These are phyloP conservation scores for Vitis rupestris DNA, from an alignment of 164 flowering plant genomes.

Conservation along the genomic window DNA sequence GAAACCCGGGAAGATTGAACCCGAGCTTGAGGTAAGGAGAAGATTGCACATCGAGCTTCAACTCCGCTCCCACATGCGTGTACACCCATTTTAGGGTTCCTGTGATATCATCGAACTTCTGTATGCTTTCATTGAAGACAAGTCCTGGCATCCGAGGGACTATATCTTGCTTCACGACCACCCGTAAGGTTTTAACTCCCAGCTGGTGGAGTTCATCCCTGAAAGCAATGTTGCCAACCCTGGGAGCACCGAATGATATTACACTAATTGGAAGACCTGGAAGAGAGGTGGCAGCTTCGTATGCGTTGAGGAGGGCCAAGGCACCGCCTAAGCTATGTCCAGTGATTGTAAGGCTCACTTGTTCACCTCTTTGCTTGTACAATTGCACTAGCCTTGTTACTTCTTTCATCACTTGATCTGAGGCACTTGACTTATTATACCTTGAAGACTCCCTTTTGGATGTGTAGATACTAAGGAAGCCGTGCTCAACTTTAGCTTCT, in stretches of 20 bases:
- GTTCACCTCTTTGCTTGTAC: conserved; percentile 29
- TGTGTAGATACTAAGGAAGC: conserved; percentile 42
- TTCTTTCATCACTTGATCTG: conserved; percentile 51
- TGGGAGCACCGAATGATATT: conserved; percentile 44
- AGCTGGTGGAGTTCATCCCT: conserved; percentile 30
- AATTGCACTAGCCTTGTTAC: conserved; percentile 24
- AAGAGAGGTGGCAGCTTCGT: conserved; percentile 33
- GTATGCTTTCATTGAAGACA: conserved; percentile 31
- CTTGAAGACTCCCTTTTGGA: conserved; percentile 34
- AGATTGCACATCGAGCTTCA: conserved; percentile 30
- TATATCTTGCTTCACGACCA: conserved; percentile 39
- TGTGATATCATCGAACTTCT: conserved; percentile 30
- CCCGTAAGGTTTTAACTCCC: conserved; percentile 45
- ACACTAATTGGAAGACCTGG: conserved; percentile 34
- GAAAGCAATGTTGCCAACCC: conserved; percentile 47
- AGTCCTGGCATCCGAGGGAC: conserved; percentile 52
- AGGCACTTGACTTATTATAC: conserved; percentile 48
- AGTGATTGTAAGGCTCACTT: conserved; percentile 51
- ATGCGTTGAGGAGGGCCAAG: conserved; percentile 6
- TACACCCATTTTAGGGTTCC: conserved; percentile 41
- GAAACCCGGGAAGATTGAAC: conserved; percentile 31
- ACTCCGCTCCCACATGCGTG: conserved; percentile 52
- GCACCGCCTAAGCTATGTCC: conserved; percentile 65
- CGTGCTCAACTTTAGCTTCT: conserved; percentile 46
- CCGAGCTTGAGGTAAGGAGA: conserved; percentile 46